A percentile compares a stretch with the other conserved stretches of the same genome.
These are phyloP conservation scores for Ceratobasidium sp. DNA, from an alignment of 1,284 basidiomycete species.

Conservation along the genomic window DNA sequence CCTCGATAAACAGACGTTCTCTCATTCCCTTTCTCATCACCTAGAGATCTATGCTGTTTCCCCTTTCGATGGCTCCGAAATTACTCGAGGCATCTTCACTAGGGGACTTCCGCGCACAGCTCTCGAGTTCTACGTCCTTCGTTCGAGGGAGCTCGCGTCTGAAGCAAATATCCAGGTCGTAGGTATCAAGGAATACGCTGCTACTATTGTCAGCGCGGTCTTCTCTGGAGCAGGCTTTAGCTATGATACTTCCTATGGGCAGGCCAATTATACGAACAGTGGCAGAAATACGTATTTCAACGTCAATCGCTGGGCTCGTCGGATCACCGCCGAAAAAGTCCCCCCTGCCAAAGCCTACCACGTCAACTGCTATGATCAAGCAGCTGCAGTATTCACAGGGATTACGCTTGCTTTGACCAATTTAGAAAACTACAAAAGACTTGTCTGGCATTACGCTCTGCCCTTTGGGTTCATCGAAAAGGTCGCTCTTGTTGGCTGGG, in stretches of 20 bases:
- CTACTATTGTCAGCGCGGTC: not conserved
- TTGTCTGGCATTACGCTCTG: not conserved
- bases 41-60: constrained; percentile 9
- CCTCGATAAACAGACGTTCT: not conserved
- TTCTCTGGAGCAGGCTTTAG: not conserved
- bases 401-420: not conserved
- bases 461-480: constrained; percentile 1
- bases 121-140: not conserved
- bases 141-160: not conserved
- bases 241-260: not conserved
- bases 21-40: not conserved
- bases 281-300: not conserved
- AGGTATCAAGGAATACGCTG: not conserved
- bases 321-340: not conserved
- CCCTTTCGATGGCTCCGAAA: not conserved
- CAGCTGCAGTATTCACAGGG: not conserved
- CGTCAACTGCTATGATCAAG: constrained; percentile 19
- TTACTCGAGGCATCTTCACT: not conserved
- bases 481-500: constrained; percentile 3
- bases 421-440: not conserved
- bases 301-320: not conserved
- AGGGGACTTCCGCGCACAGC: not conserved
- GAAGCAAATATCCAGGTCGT: not conserved
- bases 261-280: not conserved
- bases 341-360: not conserved